These are phyloP conservation scores for Chalciporus chontae DNA, from an alignment of 768 basidiomycete genomes.

Conservation along the genomic window DNA sequence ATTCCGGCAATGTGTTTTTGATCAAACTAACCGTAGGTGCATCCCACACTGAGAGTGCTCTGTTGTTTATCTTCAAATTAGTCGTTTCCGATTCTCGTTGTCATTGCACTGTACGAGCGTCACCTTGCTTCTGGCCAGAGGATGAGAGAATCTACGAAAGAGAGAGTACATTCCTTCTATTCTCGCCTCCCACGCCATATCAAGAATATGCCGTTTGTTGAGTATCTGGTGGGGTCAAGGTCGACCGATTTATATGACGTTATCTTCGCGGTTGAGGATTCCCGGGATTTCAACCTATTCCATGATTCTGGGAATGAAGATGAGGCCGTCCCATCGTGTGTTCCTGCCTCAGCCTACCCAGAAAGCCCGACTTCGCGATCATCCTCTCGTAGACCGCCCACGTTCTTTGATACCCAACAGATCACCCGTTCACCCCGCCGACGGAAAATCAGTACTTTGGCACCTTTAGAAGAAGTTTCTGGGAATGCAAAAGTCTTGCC, in stretches of 20 bases:
- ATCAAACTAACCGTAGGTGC: conserved; percentile 70
- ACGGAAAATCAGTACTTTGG: conserved; percentile 28
- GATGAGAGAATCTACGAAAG: conserved; percentile 49
- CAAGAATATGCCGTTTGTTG: conserved; percentile 70
- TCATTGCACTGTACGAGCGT: conserved; percentile 79
- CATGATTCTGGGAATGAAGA: conserved; percentile 46
- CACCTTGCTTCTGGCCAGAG: conserved; percentile 50
- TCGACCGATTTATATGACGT: conserved; percentile 69
- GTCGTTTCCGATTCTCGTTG: conserved; percentile 74
- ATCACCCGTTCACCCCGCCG: conserved; percentile 9
- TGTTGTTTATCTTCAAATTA: conserved; percentile 19
- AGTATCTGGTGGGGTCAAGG: conserved; percentile 70
- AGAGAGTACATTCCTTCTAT: conserved; percentile 54
- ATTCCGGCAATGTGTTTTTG: conserved; percentile 79
- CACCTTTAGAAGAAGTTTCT: conserved; percentile 27
- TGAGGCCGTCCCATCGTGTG: conserved; percentile 8
- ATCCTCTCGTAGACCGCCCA: background rate
- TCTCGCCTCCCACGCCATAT: conserved; percentile 66
- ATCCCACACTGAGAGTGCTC: background rate
- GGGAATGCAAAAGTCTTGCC: conserved; percentile 27
- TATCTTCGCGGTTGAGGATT: conserved; percentile 69
- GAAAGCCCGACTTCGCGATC: conserved; percentile 11
- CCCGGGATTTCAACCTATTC: conserved; percentile 47
- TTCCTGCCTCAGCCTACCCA: conserved; percentile 7
- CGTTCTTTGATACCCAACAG: conserved; percentile 9